Percentiles rank a stretch among this genome's conserved stretches.
These are phyloP conservation scores for Nephelium lappaceum DNA, from an alignment of 345 rosid genomes.

Conservation along the genomic window DNA sequence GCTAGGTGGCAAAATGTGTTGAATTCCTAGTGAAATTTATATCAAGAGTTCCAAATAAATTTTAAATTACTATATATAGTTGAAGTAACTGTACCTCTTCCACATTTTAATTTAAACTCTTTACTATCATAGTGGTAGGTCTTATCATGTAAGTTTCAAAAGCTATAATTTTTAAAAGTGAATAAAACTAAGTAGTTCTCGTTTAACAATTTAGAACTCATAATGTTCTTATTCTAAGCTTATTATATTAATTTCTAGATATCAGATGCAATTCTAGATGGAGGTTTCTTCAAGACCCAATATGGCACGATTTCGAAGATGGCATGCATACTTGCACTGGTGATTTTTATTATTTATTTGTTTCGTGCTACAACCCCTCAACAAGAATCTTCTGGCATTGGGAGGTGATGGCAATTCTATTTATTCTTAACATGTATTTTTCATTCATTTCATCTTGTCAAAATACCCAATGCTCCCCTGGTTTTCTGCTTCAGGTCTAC, in stretches of 20 bases:
- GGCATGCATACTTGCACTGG: slow-evolving; percentile 85
- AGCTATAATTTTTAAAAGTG: no score
- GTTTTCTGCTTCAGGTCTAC: slow-evolving; percentile 53
- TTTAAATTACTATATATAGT: no score
- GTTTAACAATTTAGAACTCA: neutral
- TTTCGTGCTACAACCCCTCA: slow-evolving; percentile 91
- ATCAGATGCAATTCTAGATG: slow-evolving; percentile 99
- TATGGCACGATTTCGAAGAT: slow-evolving; percentile 95
- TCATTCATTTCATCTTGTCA: neutral
- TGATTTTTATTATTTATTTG: slow-evolving; percentile 82
- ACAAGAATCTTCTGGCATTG: slow-evolving; percentile 95
- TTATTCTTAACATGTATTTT: slow-evolving; percentile 9
- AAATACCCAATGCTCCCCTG: slow-evolving; percentile 23
- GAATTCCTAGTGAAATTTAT: no score
- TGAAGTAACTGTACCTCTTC: no score
- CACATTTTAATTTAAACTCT: no score
- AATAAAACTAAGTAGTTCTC: neutral
- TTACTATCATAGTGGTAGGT: no score
- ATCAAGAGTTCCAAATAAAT: no score
- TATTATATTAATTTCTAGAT: slow-evolving; percentile 57
- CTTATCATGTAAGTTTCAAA: no score
- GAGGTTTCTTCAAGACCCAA: slow-evolving; percentile 97
- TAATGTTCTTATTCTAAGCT: slow-evolving; percentile 28
- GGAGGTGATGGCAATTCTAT: slow-evolving; percentile 57
- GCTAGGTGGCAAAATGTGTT: no score